Evolutionary conservation across 1,284 basidiomycete genomes (phyloP).

Genomic region (Mycena citricolor): DNA sequence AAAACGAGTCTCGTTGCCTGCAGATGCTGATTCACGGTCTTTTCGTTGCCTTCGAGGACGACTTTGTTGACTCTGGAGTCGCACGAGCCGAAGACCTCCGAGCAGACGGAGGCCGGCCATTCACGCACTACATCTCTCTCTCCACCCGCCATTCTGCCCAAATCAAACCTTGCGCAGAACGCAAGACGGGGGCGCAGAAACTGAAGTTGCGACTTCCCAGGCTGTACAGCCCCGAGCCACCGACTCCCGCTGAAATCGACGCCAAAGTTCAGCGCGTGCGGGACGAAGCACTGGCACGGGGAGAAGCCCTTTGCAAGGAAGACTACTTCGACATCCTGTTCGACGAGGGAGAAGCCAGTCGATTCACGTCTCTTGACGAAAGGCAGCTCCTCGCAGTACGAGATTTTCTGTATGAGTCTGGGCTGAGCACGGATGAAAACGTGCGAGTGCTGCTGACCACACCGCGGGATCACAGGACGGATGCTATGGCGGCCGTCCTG

Average conservation of each 20-base stretch:
- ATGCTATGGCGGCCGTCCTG: conserved; percentile 20
- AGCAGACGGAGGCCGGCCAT: conserved; percentile 17
- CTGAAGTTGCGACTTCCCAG: conserved; percentile 13
- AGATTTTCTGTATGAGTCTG: conserved; percentile 13
- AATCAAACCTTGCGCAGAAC: conserved; percentile 11
- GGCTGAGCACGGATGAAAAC: conserved; percentile 1
- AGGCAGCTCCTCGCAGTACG: conserved; percentile 21
- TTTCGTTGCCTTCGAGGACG: conserved; percentile 24
- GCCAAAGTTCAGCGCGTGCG: conserved; percentile 8
- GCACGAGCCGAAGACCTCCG: conserved; percentile 10
- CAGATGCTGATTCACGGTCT: conserved; percentile 23
- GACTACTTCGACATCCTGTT: conserved; percentile 19
- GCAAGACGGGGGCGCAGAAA: conserved; percentile 3
- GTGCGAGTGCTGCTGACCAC: conserved; percentile 20
- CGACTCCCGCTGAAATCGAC: conserved; percentile 12
- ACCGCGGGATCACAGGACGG: conserved; percentile 21
- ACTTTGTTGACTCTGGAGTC: conserved; percentile 14
- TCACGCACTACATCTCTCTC: conserved; percentile 23
- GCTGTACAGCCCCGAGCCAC: conserved; percentile 15
- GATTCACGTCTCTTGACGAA: conserved; percentile 17
- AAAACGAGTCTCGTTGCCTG: conserved; percentile 20
- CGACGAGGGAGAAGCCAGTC: conserved; percentile 14
- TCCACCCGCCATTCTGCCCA: conserved; percentile 13
- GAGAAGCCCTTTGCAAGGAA: conserved; percentile 8
- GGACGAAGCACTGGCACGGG: background rate